Evolutionary conservation across 257 asterid species (phyloP).

Genomic region (Ilex asprella): DNA sequence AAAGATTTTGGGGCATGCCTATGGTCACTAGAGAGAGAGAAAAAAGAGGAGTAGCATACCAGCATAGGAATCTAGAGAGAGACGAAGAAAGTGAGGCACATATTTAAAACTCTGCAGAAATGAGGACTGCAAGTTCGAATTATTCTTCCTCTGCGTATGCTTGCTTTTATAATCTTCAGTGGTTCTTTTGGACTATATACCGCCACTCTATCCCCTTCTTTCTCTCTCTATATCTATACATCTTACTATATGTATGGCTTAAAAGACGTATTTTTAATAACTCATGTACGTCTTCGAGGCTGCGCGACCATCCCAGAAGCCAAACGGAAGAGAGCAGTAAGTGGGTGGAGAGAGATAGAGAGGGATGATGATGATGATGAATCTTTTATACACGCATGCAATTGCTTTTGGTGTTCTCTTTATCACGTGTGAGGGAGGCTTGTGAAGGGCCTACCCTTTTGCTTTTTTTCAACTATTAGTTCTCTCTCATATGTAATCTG

Average conservation of each 20-base stretch:
- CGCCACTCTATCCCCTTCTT: constrained; percentile 11
- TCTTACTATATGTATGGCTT: neutral
- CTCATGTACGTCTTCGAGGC: constrained; percentile 31
- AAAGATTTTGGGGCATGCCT: constrained; percentile 39
- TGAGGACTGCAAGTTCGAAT: constrained; percentile 60
- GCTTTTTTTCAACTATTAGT: neutral
- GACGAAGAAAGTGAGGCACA: constrained; percentile 1
- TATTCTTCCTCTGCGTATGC: constrained; percentile 37
- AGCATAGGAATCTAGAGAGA: constrained; percentile 13
- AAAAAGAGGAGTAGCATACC: neutral
- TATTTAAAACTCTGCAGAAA: constrained; percentile 37
- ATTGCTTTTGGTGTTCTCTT: constrained; percentile 39
- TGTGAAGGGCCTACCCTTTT: too few species aligned
- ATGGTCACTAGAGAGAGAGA: neutral
- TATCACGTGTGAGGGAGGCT: too few species aligned
- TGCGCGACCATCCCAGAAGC: constrained; percentile 6
- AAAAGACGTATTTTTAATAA: constrained; percentile 8
- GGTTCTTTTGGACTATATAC: constrained; percentile 18
- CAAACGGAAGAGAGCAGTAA: neutral
- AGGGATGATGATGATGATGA: constrained; percentile 27
- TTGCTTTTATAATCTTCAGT: constrained; percentile 15
- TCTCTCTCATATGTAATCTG: constrained; percentile 15
- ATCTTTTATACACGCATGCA: constrained; percentile 72
- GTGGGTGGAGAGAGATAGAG: neutral
- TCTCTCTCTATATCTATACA: neutral